Evolutionary conservation across 2,329 filamentous ascomycete genomes (phyloP).

Genomic region (Cercospora brassicicola): DNA sequence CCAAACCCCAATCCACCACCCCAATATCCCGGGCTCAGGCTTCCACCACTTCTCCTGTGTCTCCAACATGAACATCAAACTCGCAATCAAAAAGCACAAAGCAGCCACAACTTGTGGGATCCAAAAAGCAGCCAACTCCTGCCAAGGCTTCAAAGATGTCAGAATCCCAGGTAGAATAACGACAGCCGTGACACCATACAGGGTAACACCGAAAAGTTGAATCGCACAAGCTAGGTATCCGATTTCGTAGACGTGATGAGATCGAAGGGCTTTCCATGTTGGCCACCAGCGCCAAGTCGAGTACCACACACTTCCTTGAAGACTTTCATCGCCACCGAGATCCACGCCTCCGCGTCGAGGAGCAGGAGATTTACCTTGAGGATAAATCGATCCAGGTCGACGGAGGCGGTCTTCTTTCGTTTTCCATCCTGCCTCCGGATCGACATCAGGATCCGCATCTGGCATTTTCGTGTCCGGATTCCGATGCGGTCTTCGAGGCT

Average conservation of each 20-base stretch:
- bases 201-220: constrained; percentile 35
- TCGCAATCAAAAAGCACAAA: constrained; percentile 34
- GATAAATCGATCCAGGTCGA: constrained; percentile 25
- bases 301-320: constrained; percentile 11
- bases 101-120: constrained; percentile 35
- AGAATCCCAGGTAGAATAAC: constrained; percentile 34
- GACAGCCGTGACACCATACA: constrained; percentile 32
- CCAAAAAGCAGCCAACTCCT: constrained; percentile 32
- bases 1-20: constrained; percentile 38
- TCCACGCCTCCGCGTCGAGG: constrained; percentile 24
- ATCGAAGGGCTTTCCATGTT: constrained; percentile 30
- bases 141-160: constrained; percentile 26
- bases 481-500: constrained; percentile 12
- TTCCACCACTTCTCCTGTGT: constrained; percentile 37
- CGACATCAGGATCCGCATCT: neutral
- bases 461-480: constrained; percentile 7
- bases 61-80: constrained; percentile 35
- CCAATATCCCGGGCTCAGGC: constrained; percentile 28
- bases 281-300: constrained; percentile 24
- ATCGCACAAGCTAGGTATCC: constrained; percentile 35
- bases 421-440: constrained; percentile 26
- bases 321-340: constrained; percentile 18
- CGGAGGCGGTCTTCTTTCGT: constrained; percentile 22
- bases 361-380: constrained; percentile 18
- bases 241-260: constrained; percentile 35